Conservation (phyloP, 1,139 yeast species). For the Geotrichum cucujoidarum region DNA sequence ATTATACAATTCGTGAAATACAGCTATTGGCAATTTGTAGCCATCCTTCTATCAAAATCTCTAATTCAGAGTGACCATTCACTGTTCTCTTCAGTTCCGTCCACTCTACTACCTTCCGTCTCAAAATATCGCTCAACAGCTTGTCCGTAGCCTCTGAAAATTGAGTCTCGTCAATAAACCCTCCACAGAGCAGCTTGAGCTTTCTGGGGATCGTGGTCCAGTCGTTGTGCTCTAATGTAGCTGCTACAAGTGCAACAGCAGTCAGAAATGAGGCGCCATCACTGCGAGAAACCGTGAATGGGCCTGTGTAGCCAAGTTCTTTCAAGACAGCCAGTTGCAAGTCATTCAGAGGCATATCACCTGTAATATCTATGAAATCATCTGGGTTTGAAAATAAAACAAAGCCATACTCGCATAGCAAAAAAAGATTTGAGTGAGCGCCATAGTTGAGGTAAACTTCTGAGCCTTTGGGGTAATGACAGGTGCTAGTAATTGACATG, state of each 20-base stretch:
- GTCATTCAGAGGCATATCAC: constrained; percentile 39
- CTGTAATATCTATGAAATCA: constrained; percentile 65
- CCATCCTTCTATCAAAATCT: not conserved
- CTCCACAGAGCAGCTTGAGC: constrained; percentile 9
- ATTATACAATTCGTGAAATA: not conserved
- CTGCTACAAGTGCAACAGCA: constrained; percentile 64
- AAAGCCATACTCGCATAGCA: constrained; percentile 86
- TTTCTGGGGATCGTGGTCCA: constrained; percentile 3
- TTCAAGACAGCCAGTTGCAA: constrained; percentile 46
- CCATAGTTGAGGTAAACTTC: constrained; percentile 79
- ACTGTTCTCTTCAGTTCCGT: not conserved
- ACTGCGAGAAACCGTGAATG: constrained; percentile 55
- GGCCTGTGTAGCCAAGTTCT: constrained; percentile 57
- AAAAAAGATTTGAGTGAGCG: constrained; percentile 76
- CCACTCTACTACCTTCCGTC: constrained; percentile 7
- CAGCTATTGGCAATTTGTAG: not conserved
- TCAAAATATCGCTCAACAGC: constrained; percentile 6
- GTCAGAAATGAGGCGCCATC: constrained; percentile 62
- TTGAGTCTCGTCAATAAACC: constrained; percentile 17
- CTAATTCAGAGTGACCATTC: not conserved
- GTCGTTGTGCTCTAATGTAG: constrained; percentile 21
- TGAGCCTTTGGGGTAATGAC: constrained; percentile 41
- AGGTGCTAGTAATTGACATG: constrained; percentile 19
- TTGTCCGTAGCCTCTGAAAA: constrained; percentile 18
- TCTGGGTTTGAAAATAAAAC: constrained; percentile 52